Base-by-base conservation (phyloP, 2,329 filamentous ascomycete genomes). In the Aspergillus sp. region DNA sequence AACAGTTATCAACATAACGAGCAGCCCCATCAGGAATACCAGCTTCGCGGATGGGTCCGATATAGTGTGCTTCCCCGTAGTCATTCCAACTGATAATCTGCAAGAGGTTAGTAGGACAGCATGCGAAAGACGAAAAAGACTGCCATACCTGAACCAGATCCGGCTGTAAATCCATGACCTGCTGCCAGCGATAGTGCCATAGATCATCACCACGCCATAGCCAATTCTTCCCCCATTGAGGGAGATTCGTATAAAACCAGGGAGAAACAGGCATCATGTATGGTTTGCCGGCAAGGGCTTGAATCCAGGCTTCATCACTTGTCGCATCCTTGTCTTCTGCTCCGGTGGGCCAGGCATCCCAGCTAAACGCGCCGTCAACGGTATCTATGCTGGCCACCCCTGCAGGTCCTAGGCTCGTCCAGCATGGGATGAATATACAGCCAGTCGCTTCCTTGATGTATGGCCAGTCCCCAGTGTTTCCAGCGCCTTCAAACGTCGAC, bases 61-160 rank as follows among this genome's bases (percentile, higher is more conserved):
- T 76, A 55, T 82, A 81, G 58, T 78, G 77, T 2, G 77, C 75
- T 57, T 82, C 79, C 30, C 78, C 78, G 47, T 72, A 82, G 54
- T 82, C 79, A 50, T 81, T 81, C 77, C 77, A 81, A 12, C 75
- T 76, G 37, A 80, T 72, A 35, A 81, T 76, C 61, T 76, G 42
- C 12, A 35, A 27, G 27, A 13, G 31, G 39, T 31, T 36, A 27
- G 5, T 32, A 28, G 45, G 26, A 31, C 40, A 37, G 2, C 38
- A 34, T 7, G 43, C 37, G 12, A 44, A 33, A 12, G 19, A 26
- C 7, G 1, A 46, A 26, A 2, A 35, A 44, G 10, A 33, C 10
- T 8, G 32, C 27, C 49, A 37, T 54, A 64, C 62, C 57, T 74
- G 66, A 37, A 81, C 69, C 35, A 72, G 73, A 19, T 72, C 64